Evolutionary conservation across 768 basidiomycete genomes (phyloP).

Genomic region (Leccinum sublutescens): DNA sequence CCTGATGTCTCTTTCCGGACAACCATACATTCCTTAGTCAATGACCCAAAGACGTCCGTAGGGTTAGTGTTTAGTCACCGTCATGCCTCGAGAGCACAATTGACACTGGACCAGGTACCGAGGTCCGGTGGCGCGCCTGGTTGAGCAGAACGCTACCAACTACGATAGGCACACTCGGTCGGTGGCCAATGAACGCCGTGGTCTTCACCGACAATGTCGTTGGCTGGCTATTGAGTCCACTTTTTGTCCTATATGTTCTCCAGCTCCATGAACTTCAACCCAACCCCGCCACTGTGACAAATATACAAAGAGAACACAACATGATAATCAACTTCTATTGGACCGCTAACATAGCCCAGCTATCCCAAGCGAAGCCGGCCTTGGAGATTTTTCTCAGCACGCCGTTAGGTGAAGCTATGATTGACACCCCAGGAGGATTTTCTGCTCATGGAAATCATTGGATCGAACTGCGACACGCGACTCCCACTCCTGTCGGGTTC

Average conservation of each 20-base stretch:
- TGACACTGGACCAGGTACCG: background rate
- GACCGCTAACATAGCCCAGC: background rate
- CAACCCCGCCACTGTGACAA: background rate
- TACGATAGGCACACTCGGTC: background rate
- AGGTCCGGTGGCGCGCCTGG: background rate
- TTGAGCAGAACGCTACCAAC: background rate
- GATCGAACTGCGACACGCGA: constrained; percentile 1
- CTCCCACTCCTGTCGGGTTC: background rate
- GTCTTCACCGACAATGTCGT: too few species aligned
- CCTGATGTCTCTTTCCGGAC: background rate
- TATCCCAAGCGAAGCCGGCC: background rate
- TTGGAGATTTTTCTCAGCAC: background rate
- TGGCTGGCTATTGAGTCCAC: too few species aligned
- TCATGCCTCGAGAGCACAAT: background rate
- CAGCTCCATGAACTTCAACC: background rate
- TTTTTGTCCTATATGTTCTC: too few species aligned
- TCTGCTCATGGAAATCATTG: constrained; percentile 6
- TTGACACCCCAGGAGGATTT: background rate
- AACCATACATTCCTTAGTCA: background rate
- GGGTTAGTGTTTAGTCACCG: background rate
- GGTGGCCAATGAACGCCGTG: background rate
- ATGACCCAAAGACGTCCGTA: background rate
- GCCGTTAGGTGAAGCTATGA: background rate
- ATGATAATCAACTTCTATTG: background rate
- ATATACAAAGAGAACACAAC: background rate